A percentile compares a stretch with the other conserved stretches of the same genome.
Evolutionary conservation across 805 yeast species (phyloP).

Genomic region (Lachancea kluyveri): DNA sequence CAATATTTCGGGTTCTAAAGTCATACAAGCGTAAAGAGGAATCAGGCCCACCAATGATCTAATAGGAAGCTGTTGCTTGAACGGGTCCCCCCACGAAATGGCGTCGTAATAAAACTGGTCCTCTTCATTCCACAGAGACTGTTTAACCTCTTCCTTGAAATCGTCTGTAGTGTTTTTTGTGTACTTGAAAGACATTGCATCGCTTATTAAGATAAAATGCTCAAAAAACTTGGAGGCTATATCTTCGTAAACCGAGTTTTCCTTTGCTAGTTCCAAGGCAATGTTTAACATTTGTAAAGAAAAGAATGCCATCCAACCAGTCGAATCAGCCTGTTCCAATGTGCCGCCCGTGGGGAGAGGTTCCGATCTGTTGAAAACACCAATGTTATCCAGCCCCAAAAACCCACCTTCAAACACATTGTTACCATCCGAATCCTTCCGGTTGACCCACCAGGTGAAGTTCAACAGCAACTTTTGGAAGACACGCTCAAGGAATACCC

Average conservation of each 20-base stretch:
- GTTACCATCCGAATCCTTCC: conserved; percentile 80
- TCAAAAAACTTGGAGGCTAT: conserved; percentile 92
- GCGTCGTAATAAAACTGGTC: conserved; percentile 90
- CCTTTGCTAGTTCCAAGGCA: conserved; percentile 82
- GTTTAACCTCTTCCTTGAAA: conserved; percentile 41
- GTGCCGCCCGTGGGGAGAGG: conserved; percentile 89
- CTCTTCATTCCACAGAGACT: conserved; percentile 82
- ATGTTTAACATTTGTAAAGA: conserved; percentile 86
- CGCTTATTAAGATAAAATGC: conserved; percentile 85
- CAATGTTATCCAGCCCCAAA: conserved; percentile 87
- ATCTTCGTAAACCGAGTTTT: conserved; percentile 82
- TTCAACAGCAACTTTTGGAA: conserved; percentile 85
- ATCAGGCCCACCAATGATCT: conserved; percentile 87
- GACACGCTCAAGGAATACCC: conserved; percentile 81
- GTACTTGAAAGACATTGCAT: conserved; percentile 74
- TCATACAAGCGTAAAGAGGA: conserved; percentile 83
- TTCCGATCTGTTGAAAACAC: conserved; percentile 87
- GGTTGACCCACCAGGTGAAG: conserved; percentile 97
- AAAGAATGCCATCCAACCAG: conserved; percentile 98
- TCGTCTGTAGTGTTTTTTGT: conserved; percentile 28
- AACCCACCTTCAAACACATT: conserved; percentile 94
- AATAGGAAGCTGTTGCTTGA: conserved; percentile 68
- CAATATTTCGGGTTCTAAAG: conserved; percentile 78
- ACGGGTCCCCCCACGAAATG: conserved; percentile 70
- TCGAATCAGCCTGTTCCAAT: conserved; percentile 89